Evolutionary conservation across 257 asterid species (phyloP), one percentile per base, ranked within the genome.

Genomic region (Gardenia jasminoides): DNA sequence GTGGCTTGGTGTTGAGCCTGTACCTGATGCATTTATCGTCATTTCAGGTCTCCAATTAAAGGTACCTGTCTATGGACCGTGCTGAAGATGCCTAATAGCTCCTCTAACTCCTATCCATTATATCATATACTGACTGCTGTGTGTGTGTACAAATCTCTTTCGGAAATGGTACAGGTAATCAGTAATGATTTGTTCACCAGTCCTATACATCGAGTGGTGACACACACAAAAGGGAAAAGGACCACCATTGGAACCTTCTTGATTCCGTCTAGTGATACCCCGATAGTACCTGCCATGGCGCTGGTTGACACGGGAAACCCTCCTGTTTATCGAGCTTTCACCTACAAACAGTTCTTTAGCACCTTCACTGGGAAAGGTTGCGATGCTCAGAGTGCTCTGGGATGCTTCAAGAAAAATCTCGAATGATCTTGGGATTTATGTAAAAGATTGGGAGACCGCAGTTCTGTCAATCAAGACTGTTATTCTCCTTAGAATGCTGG

Each of bases 1-100:
- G 1, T 93, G 97, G 97, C 48, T 92, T 83, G 81, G 82, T 43
- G 83, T 89, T 31, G 86, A 87, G 3, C 88, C 98, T 7, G 52
- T 62, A 22, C 87, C 91, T 3, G 17, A 76, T 65, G 87, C 92
- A 0, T 80, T 92, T 43, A 6, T 90, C 3, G 86, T 93, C 82
- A 83, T 88, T 74, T 67, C 89, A 0, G 81, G 79, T n/a, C 76
- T 76, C 31, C 78, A 76, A 56, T 33, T 83, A 19, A 65, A 79
- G 84, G 83, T 78, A 19, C 10, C 8, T 54, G n/a, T 54, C n/a
- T 54, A 7, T 19, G 5, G 5, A 50, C 17, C 58, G 3, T 33
- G 22, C 16, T 52, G 24, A 30, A 54, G 62, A 15, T 61, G 4
- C 30, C 30, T 0, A 19, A 67, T 28, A 0, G 2, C 10, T 17